Percentiles rank a stretch among this genome's conserved stretches.
Evolutionary conservation across 225 moss, liverwort and hornwort species (phyloP).

Genomic region (Asterella californica): DNA sequence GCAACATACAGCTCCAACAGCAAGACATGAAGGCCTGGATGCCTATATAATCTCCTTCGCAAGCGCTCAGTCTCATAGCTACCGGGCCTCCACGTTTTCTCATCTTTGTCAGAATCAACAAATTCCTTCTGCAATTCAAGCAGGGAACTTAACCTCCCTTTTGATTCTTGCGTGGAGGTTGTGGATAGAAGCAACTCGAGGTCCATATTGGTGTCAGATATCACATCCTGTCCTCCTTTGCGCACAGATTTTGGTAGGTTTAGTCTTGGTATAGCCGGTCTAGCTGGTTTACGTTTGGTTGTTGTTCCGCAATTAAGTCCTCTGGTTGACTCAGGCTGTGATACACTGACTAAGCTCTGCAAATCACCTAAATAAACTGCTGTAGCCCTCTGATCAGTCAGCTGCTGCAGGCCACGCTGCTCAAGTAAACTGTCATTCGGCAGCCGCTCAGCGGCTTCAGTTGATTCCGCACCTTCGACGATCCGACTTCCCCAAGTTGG

Average conservation of each 20-base stretch:
- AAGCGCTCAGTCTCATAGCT: conserved; percentile 49
- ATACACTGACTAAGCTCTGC: neutral
- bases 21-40: conserved; percentile 54
- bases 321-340: neutral
- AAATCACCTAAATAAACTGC: neutral
- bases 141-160: conserved; percentile 14
- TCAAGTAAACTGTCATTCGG: neutral
- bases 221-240: conserved; percentile 37
- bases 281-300: neutral
- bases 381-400: neutral
- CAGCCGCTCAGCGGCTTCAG: neutral
- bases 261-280: conserved; percentile 55
- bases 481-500: neutral
- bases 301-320: neutral
- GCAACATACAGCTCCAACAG: conserved; percentile 73
- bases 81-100: conserved; percentile 16
- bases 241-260: conserved; percentile 58
- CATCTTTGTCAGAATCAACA: conserved; percentile 1
- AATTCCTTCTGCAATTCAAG: conserved; percentile 31
- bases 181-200: conserved; percentile 18
- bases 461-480: neutral
- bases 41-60: conserved; percentile 56
- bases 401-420: neutral
- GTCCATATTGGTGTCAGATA: conserved; percentile 10
- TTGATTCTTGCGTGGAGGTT: conserved; percentile 31